A percentile compares a stretch with the other conserved stretches of the same genome.
These are phyloP conservation scores for Gynostemma pentaphyllum DNA, from an alignment of 306 rosid species.

Conservation along the genomic window DNA sequence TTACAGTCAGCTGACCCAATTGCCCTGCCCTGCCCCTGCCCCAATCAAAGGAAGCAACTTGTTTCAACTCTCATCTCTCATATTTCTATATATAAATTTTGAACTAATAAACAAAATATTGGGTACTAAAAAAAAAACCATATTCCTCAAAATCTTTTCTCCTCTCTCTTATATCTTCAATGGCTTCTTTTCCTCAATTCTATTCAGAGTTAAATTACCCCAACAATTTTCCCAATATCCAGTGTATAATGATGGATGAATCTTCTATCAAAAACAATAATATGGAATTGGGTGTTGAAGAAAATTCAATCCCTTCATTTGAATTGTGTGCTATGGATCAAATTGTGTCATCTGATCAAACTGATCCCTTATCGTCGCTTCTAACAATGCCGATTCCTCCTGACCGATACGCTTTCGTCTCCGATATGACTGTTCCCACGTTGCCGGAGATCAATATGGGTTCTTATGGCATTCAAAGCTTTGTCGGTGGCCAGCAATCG, in stretches of 20 bases:
- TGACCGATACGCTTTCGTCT: neutral
- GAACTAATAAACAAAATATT: neutral
- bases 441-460: neutral
- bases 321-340: neutral
- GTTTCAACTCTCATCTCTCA: neutral
- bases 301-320: neutral
- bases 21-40: neutral
- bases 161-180: neutral
- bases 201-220: neutral
- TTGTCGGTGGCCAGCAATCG: neutral
- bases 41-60: neutral
- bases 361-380: neutral
- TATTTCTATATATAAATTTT: constrained; percentile 4
- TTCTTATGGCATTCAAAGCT: neutral
- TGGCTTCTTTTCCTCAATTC: constrained; percentile 10
- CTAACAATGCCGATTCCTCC: neutral
- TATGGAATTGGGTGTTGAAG: neutral
- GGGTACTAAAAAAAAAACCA: neutral
- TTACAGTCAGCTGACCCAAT: neutral
- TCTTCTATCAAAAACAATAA: neutral
- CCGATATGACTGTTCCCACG: neutral
- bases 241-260: neutral
- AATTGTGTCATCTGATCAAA: neutral
- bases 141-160: neutral
- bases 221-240: neutral